Evolutionary conservation across 164 flowering plant species (phyloP).

Genomic region (Kingdonia uniflora): DNA sequence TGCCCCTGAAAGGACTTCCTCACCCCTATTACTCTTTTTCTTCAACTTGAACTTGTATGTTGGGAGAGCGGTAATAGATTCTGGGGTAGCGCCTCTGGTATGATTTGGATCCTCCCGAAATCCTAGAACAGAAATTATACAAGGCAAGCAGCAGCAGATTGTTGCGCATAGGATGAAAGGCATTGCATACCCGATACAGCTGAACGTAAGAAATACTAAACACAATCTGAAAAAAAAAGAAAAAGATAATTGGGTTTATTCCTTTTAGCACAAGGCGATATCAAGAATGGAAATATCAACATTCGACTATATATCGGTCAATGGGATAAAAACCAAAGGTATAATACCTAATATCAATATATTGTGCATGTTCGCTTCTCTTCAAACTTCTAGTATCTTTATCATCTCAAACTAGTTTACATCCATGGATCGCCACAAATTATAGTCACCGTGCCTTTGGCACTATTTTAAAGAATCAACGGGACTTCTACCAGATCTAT

Average conservation of each 20-base stretch:
- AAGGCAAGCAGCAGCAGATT: constrained; percentile 95
- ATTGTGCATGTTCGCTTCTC: no score
- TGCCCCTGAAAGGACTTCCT: constrained; percentile 26
- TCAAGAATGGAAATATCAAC: no score
- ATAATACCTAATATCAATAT: no score
- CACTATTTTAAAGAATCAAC: no score
- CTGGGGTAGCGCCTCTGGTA: constrained; percentile 76
- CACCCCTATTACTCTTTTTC: constrained; percentile 28
- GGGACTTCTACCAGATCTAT: no score
- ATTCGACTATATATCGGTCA: no score
- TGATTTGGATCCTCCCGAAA: constrained; percentile 62
- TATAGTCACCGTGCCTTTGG: no score
- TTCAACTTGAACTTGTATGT: constrained; percentile 65
- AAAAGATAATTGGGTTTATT: background rate
- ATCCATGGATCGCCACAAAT: no score
- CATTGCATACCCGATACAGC: constrained; percentile 97
- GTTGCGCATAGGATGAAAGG: constrained; percentile 87
- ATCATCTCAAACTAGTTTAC: no score
- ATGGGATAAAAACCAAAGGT: no score
- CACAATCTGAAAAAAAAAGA: constrained; percentile 59
- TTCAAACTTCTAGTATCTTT: no score
- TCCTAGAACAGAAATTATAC: constrained; percentile 75
- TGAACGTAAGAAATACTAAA: constrained; percentile 79
- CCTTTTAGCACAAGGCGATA: no score
- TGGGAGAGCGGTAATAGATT: constrained; percentile 70